Base-by-base conservation (phyloP, 2,329 filamentous ascomycete species). In the Penicillium fuscoglaucum region DNA sequence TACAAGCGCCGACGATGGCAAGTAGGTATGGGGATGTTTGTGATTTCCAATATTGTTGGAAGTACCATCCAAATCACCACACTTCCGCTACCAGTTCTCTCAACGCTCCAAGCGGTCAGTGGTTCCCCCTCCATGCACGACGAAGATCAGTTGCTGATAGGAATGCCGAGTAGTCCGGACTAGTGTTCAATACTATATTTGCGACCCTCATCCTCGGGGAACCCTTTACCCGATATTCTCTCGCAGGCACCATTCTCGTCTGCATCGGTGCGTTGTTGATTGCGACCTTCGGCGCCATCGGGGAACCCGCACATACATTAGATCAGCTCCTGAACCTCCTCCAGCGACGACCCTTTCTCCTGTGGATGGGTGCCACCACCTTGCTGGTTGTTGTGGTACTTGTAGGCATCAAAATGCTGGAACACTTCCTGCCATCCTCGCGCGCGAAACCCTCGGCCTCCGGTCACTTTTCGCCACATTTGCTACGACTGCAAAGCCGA, bases 181-280 rank as follows among this genome's bases (percentile, higher is more conserved):
- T 99, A 55, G 95, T 99, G 61, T 99, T 99, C 83, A 99, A 99
- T 80, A 96, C 93, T 57, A 91, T 98, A 75, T 96, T 96, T 82
- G 95, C 95, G 61, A 96, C 92, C 45, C 79, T 98, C 57, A 91
- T 98, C 69, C 84, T 99, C 48, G 88, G 90, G 70, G 93, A 99
- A 76, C 91, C 93, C 5, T 99, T 98, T 77, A 98, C 95, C 52
- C 86, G 85, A 73, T 96, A 92, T 84, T 97, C 93, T n/a, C 82
- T 96, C 39, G 85, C 90, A 69, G 95, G 95, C 39, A 99, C 95
- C 1, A 69, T 95, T 52, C 84, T 99, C 50, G 95, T 98, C 43
- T 93, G 91, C 62, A 82, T 82, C 24, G 95, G 95, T 54, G 95
- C 95, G n/a, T 81, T 96, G 6, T 78, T 99, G 61, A 98, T 99